These are phyloP conservation scores for Camellia oleifera DNA, from an alignment of 179 eudicot species.

Conservation along the genomic window DNA sequence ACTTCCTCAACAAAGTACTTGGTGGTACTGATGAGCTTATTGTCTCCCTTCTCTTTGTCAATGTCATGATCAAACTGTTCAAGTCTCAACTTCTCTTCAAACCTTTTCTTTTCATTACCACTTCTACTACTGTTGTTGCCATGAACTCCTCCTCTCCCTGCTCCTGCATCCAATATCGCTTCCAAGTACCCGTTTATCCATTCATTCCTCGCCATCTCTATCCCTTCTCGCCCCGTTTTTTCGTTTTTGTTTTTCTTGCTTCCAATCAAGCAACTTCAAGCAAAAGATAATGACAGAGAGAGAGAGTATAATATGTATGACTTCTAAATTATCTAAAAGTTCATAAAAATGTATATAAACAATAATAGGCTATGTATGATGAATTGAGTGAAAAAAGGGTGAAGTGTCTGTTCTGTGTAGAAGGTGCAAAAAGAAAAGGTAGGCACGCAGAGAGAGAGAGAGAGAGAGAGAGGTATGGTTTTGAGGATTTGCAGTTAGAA, in stretches of 20 bases:
- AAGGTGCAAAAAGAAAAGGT: not conserved
- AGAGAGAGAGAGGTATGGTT: conserved; percentile 3
- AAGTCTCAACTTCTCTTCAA: conserved; percentile 18
- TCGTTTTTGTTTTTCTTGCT: not conserved
- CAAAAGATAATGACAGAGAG: not conserved
- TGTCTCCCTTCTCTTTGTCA: conserved; percentile 15
- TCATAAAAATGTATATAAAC: no score
- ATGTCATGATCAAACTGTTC: conserved; percentile 1
- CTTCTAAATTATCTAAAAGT: no score
- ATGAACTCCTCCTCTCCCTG: conserved; percentile 4
- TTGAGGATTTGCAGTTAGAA: not conserved
- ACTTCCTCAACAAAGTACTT: conserved; percentile 76
- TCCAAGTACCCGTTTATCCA: conserved; percentile 84
- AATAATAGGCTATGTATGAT: no score
- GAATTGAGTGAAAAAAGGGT: not conserved
- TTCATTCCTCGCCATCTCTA: conserved; percentile 59
- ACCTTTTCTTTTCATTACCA: conserved; percentile 9
- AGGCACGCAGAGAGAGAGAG: conserved; percentile 14
- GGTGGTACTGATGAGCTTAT: conserved; percentile 42
- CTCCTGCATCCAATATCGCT: conserved; percentile 60
- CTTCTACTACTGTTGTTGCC: not conserved
- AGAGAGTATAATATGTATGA: not conserved
- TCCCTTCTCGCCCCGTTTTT: not conserved
- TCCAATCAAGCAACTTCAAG: not conserved
- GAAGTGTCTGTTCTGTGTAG: not conserved